Evolutionary conservation across 176 grass and related monocot genomes (phyloP).

Genomic region (Puya raimondii): DNA sequence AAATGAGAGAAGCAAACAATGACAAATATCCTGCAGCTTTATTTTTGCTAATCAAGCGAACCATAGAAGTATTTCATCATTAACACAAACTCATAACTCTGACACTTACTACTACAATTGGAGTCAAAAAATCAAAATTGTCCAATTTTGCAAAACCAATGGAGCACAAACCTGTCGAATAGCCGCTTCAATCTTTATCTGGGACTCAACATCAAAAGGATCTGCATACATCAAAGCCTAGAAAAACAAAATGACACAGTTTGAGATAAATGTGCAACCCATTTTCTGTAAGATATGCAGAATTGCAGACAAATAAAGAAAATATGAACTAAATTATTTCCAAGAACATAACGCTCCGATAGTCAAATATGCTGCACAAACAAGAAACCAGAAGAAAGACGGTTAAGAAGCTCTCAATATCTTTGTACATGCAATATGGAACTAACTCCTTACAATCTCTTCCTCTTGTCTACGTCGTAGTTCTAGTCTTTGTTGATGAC

Average conservation of each 20-base stretch:
- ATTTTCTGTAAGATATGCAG: neutral
- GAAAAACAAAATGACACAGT: slow-evolving; percentile 10
- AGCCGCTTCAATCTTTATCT: slow-evolving; percentile 98
- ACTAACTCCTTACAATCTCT: slow-evolving; percentile 76
- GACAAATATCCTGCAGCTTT: no score
- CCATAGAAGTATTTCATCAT: no score
- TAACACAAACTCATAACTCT: no score
- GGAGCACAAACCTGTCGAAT: slow-evolving; percentile 62
- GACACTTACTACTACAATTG: no score
- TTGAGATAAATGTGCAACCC: neutral
- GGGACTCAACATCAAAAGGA: slow-evolving; percentile 96
- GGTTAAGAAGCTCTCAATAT: neutral
- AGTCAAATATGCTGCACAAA: slow-evolving; percentile 1
- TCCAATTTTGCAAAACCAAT: neutral
- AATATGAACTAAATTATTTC: neutral
- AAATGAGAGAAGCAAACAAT: no score
- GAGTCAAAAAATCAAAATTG: no score
- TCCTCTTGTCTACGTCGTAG: slow-evolving; percentile 73
- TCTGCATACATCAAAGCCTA: slow-evolving; percentile 81
- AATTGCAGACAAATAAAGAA: neutral
- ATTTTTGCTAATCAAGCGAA: no score
- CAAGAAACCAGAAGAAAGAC: neutral
- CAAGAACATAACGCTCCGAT: neutral
- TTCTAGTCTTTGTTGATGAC: slow-evolving; percentile 59
- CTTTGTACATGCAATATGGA: slow-evolving; percentile 3